Evolutionary conservation across 176 grass and related monocot genomes (phyloP).

Genomic region (Bonia amplexicaulis): DNA sequence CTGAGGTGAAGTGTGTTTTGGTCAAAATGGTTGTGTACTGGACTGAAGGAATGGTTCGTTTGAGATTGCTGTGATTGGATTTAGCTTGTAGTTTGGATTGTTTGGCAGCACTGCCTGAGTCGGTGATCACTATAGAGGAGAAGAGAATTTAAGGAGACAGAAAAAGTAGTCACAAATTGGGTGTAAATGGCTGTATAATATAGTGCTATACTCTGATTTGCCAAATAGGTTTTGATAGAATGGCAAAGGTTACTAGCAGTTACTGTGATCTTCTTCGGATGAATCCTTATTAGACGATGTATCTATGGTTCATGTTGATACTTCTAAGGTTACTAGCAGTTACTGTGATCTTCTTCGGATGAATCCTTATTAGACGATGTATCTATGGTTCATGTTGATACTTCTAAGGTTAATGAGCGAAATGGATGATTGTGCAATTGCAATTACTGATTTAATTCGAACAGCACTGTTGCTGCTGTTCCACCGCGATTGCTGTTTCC

Average conservation of each 20-base stretch:
- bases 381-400: neutral
- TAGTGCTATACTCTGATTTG: neutral
- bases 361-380: neutral
- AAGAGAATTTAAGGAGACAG: neutral
- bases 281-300: neutral
- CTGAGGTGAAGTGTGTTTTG: conserved; percentile 18
- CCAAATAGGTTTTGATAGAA: neutral
- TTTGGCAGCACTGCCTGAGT: neutral
- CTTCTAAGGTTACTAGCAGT: neutral
- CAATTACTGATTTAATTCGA: neutral
- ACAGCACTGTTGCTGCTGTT: neutral
- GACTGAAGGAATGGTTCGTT: neutral
- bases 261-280: neutral
- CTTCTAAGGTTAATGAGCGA: neutral
- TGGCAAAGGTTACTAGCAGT: neutral
- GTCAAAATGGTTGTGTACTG: neutral
- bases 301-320: neutral
- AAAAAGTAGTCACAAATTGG: neutral
- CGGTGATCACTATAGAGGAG: neutral
- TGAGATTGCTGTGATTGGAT: neutral
- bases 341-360: neutral
- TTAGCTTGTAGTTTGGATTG: neutral
- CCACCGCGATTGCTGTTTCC: neutral
- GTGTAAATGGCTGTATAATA: conserved; percentile 8
- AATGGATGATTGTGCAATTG: neutral